Evolutionary conservation across 1,139 yeast species (phyloP), one percentile per base, ranked within the genome.

Genomic region (Ogataea hybrid): DNA sequence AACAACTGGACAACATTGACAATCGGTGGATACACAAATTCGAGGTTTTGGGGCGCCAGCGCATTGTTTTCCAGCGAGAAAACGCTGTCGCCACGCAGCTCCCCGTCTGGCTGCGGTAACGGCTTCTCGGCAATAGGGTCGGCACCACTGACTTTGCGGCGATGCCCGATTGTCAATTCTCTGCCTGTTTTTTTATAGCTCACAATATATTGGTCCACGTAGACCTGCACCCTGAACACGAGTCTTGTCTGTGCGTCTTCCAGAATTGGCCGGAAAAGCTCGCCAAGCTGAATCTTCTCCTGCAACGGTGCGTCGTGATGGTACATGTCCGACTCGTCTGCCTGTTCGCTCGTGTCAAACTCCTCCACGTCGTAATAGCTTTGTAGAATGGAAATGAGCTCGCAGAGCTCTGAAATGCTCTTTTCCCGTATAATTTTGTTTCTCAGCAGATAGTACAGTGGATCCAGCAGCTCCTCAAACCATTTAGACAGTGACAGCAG

Each of bases 211-310:
- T 76, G 74, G 51, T 85, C 94, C 29, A 85, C 77, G 52, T 76
- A 81, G 7, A 77, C 71, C 57, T 88, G 95, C 5, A 85, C 82
- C 53, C 92, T 70, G 62, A 89, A 86, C 2, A 88, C 81, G 32
- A 90, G 68, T 45, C 96, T 69, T 2, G 88, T 73, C 62, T 90
- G 97, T 1, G 83, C 78, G 54, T 86, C 96, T 45, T 79, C 79
- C 18, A 85, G 63, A 10, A 89, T 74, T 0, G 95, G 89, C 46
- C 77, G 78, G 52, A 86, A 82, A 5, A 87, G 66, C 33, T 70
- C 71, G 10, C 83, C 85, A 46, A 73, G 73, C 48, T 78, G 71
- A 14, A 78, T 63, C 11, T 51, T 53, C 32, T 53, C 54, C 37
- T 42, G 47, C 20, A 45, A 34, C 6, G 51, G 32, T 4, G 39